Evolutionary conservation across 306 rosid species (phyloP).

Genomic region (Vigna trinervia): DNA sequence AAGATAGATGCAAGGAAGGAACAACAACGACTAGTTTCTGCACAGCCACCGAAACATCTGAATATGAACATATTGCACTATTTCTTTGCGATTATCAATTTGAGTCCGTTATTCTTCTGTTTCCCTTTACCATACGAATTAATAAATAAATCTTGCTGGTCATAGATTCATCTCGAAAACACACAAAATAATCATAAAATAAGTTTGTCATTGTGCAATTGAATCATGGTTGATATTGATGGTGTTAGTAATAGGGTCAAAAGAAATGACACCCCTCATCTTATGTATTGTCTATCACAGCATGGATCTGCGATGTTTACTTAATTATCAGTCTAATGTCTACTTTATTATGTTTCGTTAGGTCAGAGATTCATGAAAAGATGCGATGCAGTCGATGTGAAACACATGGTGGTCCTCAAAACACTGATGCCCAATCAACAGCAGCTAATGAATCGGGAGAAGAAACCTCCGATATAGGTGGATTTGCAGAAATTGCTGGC

Average conservation of each 20-base stretch:
- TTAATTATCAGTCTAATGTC: constrained; percentile 35
- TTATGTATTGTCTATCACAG: background rate
- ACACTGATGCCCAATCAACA: constrained; percentile 43
- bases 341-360: constrained; percentile 43
- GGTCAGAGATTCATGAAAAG: constrained; percentile 94
- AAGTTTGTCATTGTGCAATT: constrained; percentile 4
- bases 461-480: constrained; percentile 79
- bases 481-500: constrained; percentile 91
- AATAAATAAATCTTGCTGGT: constrained; percentile 26
- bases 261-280: constrained; percentile 24
- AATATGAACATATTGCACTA: background rate
- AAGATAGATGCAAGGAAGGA: background rate
- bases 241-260: constrained; percentile 24
- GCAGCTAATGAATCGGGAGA: constrained; percentile 52
- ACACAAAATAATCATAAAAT: background rate
- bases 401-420: constrained; percentile 51
- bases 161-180: constrained; percentile 20
- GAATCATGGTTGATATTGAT: constrained; percentile 5
- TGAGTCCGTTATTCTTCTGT: constrained; percentile 6
- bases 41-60: constrained; percentile 13
- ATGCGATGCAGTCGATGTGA: constrained; percentile 88
- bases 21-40: background rate
- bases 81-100: constrained; percentile 15
- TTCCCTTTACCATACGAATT: background rate
- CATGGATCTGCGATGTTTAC: constrained; percentile 4